Evolutionary conservation across 306 rosid genomes (phyloP), one percentile per base, ranked within the genome.

Genomic region (Trifolium repens): DNA sequence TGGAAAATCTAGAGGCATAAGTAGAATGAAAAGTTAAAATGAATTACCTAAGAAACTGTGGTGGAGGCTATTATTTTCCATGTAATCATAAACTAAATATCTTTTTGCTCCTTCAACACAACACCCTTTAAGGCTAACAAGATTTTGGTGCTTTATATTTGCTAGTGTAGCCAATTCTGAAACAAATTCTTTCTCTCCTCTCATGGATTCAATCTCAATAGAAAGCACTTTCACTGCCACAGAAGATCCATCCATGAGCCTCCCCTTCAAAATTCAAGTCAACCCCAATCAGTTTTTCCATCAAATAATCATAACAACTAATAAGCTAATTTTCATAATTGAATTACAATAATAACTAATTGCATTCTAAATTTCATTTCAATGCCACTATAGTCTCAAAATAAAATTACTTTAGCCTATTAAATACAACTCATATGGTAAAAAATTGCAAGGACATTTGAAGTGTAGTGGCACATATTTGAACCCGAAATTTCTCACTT

Each of bases 161-260:
- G 96, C 89, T 1, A 94, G 90, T 12, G 97, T 66, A n/a, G 91
- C 81, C 69, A 94, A 82, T 83, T 94, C 99, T 9, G 96, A 85
- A 9, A 92, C 86, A 55, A 94, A 92, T 73, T 92, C 97, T 13
- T 78, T 85, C 84, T 94, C 99, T 49, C 99, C 99, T 76, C 89
- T 72, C 97, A 94, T 88, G 7, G 96, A 89, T 54, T 92, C 97
- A 3, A 84, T 37, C 52, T 94, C 99, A 13, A 92, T 47, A 1
- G 96, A 84, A 44, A 92, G 92, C 40, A 90, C 93, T 59, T 94
- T 94, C 67, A 92, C 88, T 3, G 93, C 99, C 72, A 92, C 97
- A 37, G 72, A 37, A 30, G 85, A 69, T 0, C 90, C 96, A 83
- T 92, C 90, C 37, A 26, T 63, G 26, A 94, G 89, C 84, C 66